phyloP scores from a whole-genome alignment of 2,329 filamentous ascomycete genomes.

The Phaeosphaeriaceae sp. region DNA sequence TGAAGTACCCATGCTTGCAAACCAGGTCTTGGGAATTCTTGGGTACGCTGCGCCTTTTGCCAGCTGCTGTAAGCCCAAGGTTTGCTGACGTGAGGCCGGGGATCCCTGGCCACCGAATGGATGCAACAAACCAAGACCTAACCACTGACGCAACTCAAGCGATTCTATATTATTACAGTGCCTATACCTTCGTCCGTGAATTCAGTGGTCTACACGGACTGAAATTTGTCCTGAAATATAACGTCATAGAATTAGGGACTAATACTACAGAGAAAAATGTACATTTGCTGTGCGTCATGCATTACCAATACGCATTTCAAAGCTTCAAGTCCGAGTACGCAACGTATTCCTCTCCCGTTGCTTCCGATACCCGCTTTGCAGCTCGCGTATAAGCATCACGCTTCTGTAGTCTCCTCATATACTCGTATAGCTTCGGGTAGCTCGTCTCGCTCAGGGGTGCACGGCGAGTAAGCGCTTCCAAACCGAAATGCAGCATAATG shows the following conservation, averaged over 20 bases:
- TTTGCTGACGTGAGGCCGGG: conserved; percentile 11
- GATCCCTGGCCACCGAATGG: background rate
- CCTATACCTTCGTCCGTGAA: no score
- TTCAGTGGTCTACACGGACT: no score
- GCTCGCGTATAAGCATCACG: conserved; percentile 55
- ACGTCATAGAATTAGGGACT: no score
- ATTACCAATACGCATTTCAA: background rate
- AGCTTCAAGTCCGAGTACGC: conserved; percentile 36
- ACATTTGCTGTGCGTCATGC: background rate
- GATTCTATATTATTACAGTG: no score
- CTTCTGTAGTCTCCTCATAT: conserved; percentile 54
- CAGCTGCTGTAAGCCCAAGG: no score
- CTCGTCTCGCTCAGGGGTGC: conserved; percentile 49
- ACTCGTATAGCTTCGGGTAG: conserved; percentile 57
- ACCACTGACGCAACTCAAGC: no score
- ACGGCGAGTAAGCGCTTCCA: conserved; percentile 52
- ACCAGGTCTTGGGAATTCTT: conserved; percentile 1
- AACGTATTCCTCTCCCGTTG: conserved; percentile 45
- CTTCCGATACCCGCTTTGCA: conserved; percentile 58
- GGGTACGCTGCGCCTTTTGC: no score
- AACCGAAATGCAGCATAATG: conserved; percentile 59
- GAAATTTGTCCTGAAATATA: no score
- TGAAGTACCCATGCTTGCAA: no score
- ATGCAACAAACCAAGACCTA: background rate
- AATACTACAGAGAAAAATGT: no score